Conservation (phyloP, 2,329 filamentous ascomycete genomes). For the Colletotrichum liaoningense region DNA sequence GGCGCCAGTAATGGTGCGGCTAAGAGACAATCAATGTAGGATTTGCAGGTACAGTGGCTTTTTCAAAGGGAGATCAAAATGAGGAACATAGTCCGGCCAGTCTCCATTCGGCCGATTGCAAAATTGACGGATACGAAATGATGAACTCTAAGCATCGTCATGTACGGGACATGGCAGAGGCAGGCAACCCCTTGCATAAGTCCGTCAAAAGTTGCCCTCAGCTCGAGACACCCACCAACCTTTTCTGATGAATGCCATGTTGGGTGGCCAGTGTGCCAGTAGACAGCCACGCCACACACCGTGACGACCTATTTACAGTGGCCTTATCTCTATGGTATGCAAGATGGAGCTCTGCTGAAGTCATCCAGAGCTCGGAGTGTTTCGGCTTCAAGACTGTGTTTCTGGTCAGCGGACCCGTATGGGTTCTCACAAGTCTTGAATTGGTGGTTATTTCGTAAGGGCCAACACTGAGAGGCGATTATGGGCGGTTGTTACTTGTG, state of each 20-base stretch:
- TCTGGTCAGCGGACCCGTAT: constrained; percentile 20
- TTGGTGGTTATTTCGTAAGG: not conserved
- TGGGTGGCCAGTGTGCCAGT: not conserved
- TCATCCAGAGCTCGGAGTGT: constrained; percentile 7
- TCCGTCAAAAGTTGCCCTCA: not conserved
- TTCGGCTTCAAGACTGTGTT: constrained; percentile 22
- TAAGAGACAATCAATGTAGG: not conserved
- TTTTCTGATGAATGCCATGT: not conserved
- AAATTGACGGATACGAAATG: not conserved
- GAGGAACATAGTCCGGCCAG: too few relatives aligned
- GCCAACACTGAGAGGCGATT: not conserved
- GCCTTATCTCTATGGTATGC: not conserved
- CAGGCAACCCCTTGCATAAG: not conserved
- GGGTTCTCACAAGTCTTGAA: not conserved
- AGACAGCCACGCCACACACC: too few relatives aligned
- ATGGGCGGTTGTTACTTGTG: too few relatives aligned
- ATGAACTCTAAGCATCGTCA: not conserved
- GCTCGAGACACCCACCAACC: not conserved
- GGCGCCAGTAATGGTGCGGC: too few relatives aligned
- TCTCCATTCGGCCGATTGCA: not conserved
- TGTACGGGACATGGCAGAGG: not conserved
- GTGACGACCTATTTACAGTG: not conserved
- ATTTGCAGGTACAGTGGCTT: not conserved
- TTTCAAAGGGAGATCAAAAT: not conserved
- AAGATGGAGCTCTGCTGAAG: constrained; percentile 4